Percentiles rank a stretch among this genome's conserved stretches.
These are phyloP conservation scores for Pyracantha coccinea DNA, from an alignment of 331 rosid genomes.

Conservation along the genomic window DNA sequence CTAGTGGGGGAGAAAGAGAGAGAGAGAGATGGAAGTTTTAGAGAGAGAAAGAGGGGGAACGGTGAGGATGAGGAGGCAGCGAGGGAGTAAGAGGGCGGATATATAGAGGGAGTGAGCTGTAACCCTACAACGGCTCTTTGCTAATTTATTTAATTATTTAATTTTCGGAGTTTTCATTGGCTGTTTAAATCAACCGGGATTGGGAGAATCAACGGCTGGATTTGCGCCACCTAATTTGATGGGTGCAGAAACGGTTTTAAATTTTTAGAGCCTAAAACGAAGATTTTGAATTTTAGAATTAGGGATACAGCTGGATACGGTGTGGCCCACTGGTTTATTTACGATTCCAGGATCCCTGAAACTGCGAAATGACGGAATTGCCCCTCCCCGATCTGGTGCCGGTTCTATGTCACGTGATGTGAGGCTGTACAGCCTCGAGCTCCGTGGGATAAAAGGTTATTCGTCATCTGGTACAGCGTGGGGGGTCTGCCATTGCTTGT, in stretches of 20 bases:
- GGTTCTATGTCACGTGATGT: background rate
- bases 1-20: too few species aligned
- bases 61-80: background rate
- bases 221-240: background rate
- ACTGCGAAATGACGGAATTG: fast-evolving
- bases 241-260: background rate
- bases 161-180: background rate
- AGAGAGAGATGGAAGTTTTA: background rate
- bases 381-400: background rate
- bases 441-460: background rate
- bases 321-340: background rate
- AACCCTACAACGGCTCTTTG: constrained; percentile 12
- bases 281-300: constrained; percentile 7
- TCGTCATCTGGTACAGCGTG: background rate
- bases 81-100: background rate
- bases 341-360: background rate
- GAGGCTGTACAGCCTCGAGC: background rate
- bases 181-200: background rate
- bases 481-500: background rate
- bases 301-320: constrained; percentile 7
- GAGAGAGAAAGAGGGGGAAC: background rate
- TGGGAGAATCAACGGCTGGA: background rate
- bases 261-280: background rate
- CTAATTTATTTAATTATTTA: background rate
- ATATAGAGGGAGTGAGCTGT: constrained; percentile 7